Evolutionary conservation across 2,329 filamentous ascomycete genomes (phyloP), one percentile per base, ranked within the genome.

Genomic region (Paecilomyces formosus): DNA sequence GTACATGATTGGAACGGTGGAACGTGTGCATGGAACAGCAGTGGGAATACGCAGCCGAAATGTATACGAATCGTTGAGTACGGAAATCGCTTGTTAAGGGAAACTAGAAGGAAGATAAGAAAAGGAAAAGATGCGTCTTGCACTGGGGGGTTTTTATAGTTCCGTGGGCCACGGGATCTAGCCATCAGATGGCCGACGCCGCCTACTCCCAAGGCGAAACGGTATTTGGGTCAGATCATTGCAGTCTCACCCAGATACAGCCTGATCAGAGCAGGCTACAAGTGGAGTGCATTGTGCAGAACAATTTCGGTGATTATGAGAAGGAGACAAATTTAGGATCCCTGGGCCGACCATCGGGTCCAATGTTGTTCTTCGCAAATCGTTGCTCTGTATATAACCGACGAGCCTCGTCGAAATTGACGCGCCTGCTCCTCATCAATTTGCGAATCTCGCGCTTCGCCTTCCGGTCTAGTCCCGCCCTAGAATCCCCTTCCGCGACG

Each of bases 321-420:
- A 97, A 97, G 71, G 90, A 95, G 60, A 97, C 92, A 71, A 96
- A 96, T 79, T 97, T 97, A 62, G 92, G 92, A 78, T 97, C 93
- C 71, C 86, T 83, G 62, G 94, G 94, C 66, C 87, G 78, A 3
- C 94, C 94, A 74, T 99, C 94, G 4, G 89, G 82, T 1, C 87
- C 91, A 71, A 99, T 97, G 55, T 90, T 89, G 68, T 96, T 90
- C 71, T 87, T 91, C 71, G 85, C 86, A 77, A 99, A 96, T 59
- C 87, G 81, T 67, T 89, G 85, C 78, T 97, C 89, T 76, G 92
- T 94, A 72, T 89, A 95, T 53, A 91, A 82, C 67, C 90, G 83
- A 66, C 94, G 83, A 45, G 93, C 94, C 77, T 97, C 91, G 76
- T 99, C 93, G 72, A 99, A 99, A 61, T 82, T 84, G 63, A 97